A percentile compares a stretch with the other conserved stretches of the same genome.
Evolutionary conservation across 352 stramenopile genomes (phyloP).

Genomic region (Globisporangium spiculum): DNA sequence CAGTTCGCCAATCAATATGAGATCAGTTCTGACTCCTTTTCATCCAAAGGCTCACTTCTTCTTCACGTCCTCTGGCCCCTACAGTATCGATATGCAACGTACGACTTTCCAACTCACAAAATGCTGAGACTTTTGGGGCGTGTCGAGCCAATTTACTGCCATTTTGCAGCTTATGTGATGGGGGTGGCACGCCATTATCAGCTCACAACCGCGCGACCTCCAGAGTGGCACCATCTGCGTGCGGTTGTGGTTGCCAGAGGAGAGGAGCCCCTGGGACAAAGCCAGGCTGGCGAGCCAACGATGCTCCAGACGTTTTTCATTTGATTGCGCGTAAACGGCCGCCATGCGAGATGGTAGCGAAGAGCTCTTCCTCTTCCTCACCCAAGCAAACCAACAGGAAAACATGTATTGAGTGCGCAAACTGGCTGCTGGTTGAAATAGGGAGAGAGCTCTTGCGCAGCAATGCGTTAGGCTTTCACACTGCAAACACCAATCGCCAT

Average conservation of each 20-base stretch:
- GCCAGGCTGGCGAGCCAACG: neutral
- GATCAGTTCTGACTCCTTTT: too few relatives aligned
- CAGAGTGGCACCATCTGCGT: neutral
- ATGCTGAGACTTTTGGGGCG: too few relatives aligned
- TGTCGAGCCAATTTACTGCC: neutral
- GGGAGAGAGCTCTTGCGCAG: neutral
- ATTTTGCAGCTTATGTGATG: neutral
- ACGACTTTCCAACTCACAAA: too few relatives aligned
- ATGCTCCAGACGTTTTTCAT: neutral
- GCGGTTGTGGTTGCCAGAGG: neutral
- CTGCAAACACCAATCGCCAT: neutral
- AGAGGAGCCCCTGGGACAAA: neutral
- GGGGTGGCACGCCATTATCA: conserved; percentile 1
- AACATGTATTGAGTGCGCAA: neutral
- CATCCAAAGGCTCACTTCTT: too few relatives aligned
- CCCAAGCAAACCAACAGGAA: neutral
- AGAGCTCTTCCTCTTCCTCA: neutral
- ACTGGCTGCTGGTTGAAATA: too few relatives aligned
- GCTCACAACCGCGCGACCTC: neutral
- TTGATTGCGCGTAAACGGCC: neutral
- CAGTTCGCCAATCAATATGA: too few relatives aligned
- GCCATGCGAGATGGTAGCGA: neutral
- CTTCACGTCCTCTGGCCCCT: too few relatives aligned
- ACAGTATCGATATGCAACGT: too few relatives aligned
- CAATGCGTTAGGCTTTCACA: neutral